phyloP scores from a whole-genome alignment of 257 asterid species.

The Penstemon eatonii region DNA sequence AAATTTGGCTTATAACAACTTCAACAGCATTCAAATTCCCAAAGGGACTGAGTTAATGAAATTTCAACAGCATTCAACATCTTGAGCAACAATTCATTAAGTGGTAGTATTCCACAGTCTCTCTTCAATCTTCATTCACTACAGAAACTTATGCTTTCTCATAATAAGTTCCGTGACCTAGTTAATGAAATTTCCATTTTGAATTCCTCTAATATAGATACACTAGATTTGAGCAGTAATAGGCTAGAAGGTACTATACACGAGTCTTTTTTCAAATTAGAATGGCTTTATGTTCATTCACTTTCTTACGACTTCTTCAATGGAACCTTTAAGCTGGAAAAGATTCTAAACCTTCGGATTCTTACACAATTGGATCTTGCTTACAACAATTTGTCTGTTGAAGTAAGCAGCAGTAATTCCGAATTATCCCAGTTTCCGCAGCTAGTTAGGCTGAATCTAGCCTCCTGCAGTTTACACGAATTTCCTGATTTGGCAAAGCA shows the following conservation, averaged over 20 bases:
- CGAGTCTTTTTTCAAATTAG: conserved; percentile 27
- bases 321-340: conserved; percentile 33
- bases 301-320: conserved; percentile 37
- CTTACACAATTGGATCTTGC: conserved; percentile 32
- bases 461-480: conserved; percentile 31
- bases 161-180: conserved; percentile 35
- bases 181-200: conserved; percentile 1
- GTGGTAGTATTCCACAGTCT: conserved; percentile 31
- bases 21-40: conserved; percentile 43
- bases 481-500: conserved; percentile 34
- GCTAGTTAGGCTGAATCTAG: conserved; percentile 15
- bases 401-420: not conserved
- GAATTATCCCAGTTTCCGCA: conserved; percentile 13
- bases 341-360: not conserved
- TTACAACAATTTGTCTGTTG: conserved; percentile 35
- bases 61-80: too few species aligned
- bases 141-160: conserved; percentile 31
- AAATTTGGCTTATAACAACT: conserved; percentile 50
- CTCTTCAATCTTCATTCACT: conserved; percentile 39
- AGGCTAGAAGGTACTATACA: conserved; percentile 36
- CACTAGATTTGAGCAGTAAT: conserved; percentile 31
- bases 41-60: conserved; percentile 6
- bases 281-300: conserved; percentile 21
- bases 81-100: conserved; percentile 23
- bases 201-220: conserved; percentile 15